Base-by-base conservation (phyloP, 371 early-diverging fungal species). In the Mortierella sp. region DNA sequence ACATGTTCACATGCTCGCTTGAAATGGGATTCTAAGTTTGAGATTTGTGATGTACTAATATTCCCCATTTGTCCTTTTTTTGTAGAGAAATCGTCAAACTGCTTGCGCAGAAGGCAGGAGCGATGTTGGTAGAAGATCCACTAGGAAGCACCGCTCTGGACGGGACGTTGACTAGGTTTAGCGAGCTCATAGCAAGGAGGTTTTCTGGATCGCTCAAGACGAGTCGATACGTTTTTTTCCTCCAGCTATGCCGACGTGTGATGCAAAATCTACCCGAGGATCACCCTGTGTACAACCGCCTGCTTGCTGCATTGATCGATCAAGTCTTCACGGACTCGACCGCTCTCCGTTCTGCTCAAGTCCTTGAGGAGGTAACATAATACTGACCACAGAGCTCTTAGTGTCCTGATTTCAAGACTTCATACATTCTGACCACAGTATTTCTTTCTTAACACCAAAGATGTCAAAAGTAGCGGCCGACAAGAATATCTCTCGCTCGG, bases 251-350 rank as follows among this genome's bases (percentile, higher is more conserved):
- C 48, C 71, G 80, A n/a, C 57, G 76, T 1, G 65, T 85, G 0
- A 80, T 85, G 79, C 71, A 74, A 44, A 74, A 79, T 34, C 75
- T 85, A 54, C 82, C 85, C 8, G 85, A 85, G 34, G 85, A 85
- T 38, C 79, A 85, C 14, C 38, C 71, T 19, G 72, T 70, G 0
- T 85, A 85, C 47, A 34, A 70, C 34, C 50, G 38, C 10, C 34
- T 85, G 19, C 58, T 81, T 3, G n/a, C 72, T 48, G 74, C 47
- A 21, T 52, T 85, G 10, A 77, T 85, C 42, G 81, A 79, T 31
- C 76, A 81, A n/a, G 73, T 77, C 11, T 84, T 80, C 58, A 24
- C 60, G 0, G 80, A 83, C 4, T 55, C 28, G 34, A 28, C 55
- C 19, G 14, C 45, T 1, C 34, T 31, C 3, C 76, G 79, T 10